Evolutionary conservation across 75 land plant species (phyloP).

Genomic region (Cunninghamia lanceolata): DNA sequence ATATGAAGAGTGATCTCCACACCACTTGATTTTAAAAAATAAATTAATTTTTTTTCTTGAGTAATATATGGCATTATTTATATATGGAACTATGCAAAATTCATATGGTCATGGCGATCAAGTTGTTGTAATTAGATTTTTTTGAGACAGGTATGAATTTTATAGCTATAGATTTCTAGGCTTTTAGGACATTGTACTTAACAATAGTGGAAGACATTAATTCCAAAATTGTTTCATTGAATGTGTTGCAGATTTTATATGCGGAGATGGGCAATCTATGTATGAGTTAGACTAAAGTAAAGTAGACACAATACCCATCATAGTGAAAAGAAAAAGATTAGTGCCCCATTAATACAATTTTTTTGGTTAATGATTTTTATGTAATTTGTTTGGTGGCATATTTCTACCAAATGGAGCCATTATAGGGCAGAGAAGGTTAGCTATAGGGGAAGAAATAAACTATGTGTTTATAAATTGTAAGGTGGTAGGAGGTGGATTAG

Average conservation of each 20-base stretch:
- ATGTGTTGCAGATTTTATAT: constrained; percentile 65
- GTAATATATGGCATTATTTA: not conserved
- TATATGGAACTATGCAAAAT: constrained; percentile 32
- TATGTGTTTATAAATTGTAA: constrained; percentile 58
- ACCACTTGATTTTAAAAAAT: too few relatives aligned
- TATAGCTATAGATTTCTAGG: constrained; percentile 35
- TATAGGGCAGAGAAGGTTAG: constrained; percentile 54
- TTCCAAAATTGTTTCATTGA: constrained; percentile 57
- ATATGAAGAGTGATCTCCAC: too few relatives aligned
- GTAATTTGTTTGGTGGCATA: constrained; percentile 19
- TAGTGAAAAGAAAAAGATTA: not conserved
- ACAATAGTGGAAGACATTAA: constrained; percentile 53
- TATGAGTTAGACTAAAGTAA: constrained; percentile 37
- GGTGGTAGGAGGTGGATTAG: constrained; percentile 42
- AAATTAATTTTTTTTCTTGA: too few relatives aligned
- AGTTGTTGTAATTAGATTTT: constrained; percentile 48
- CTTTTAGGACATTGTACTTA: constrained; percentile 55
- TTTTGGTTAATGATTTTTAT: not conserved
- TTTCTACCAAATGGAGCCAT: constrained; percentile 48
- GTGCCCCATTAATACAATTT: not conserved
- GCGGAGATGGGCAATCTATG: constrained; percentile 51
- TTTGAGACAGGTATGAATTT: constrained; percentile 46
- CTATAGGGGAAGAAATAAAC: constrained; percentile 45
- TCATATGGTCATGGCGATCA: constrained; percentile 25
- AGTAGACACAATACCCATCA: not conserved